phyloP scores from a whole-genome alignment of 495 filamentous ascomycete genomes.

The Symbiotaphrina buchneri region DNA sequence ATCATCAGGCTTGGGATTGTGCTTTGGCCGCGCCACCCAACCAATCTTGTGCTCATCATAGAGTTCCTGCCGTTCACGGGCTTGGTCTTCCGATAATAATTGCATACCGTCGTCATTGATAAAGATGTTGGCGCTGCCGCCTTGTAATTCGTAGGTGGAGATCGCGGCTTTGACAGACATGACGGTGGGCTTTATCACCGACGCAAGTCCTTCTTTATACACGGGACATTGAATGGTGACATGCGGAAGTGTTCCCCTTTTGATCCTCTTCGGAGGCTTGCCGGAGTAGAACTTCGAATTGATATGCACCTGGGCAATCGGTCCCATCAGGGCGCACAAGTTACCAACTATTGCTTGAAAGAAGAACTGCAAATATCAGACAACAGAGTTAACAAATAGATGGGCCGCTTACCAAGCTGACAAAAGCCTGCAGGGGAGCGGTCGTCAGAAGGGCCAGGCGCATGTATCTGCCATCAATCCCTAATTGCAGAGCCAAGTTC shows the following conservation, averaged over 20 bases:
- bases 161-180: constrained; percentile 38
- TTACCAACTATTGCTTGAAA: constrained; percentile 32
- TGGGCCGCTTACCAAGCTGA: constrained; percentile 31
- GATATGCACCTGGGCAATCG: constrained; percentile 25
- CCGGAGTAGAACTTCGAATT: constrained; percentile 43
- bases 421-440: constrained; percentile 27
- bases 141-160: constrained; percentile 38
- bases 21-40: constrained; percentile 34
- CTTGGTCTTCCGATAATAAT: constrained; percentile 23
- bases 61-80: constrained; percentile 33
- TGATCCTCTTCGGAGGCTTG: constrained; percentile 21
- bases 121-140: constrained; percentile 25
- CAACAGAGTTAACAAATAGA: no score
- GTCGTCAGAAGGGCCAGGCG: constrained; percentile 24
- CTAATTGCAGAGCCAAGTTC: constrained; percentile 25
- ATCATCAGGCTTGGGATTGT: constrained; percentile 24
- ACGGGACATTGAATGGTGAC: constrained; percentile 58
- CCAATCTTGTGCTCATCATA: constrained; percentile 40
- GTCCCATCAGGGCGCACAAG: constrained; percentile 33
- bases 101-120: constrained; percentile 26
- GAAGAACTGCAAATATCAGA: constrained; percentile 26
- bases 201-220: constrained; percentile 45
- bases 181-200: constrained; percentile 39
- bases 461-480: constrained; percentile 22
- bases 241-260: constrained; percentile 29